Evolutionary conservation across 1,284 basidiomycete genomes (phyloP), one percentile per base, ranked within the genome.

Genomic region (Ustilago shanxiensis): DNA sequence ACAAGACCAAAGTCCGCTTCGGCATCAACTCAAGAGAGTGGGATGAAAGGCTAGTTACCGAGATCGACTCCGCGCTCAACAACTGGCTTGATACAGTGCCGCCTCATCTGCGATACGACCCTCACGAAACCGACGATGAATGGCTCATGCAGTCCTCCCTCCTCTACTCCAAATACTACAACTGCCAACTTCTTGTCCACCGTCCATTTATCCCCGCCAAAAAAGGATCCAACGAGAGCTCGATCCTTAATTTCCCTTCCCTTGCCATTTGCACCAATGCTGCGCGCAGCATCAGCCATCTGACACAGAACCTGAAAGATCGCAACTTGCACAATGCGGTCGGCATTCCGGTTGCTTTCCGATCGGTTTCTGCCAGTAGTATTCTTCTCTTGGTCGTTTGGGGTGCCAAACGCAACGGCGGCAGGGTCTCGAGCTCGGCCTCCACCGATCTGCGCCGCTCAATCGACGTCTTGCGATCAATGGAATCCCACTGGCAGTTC

Each of bases 231-330:
- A 64, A 49, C 31, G 64, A 71, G 20, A 68, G 28, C n/a, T 74
- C 80, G 13, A 72, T 72, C 39, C 72, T 82, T 63, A 83, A 80
- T 31, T 83, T 81, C 66, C 79, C 81, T 16, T 83, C 81, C 5
- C 72, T 83, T 18, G 82, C 82, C 57, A 83, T 83, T 45, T 79
- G 76, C 61, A 82, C 82, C 60, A 83, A 83, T 44, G 80, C 82
- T 3, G 77, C 82, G 3, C 69, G 81, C 26, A 80, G 76, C 56
- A 77, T 74, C 26, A 77, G 77, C 50, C 81, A 83, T 29, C 57
- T 83, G 18, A 51, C 77, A 24, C 54, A 65, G 57, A 75, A 68
- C 33, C 71, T 83, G 26, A 55, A 55, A 35, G 70, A 75, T 28
- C 72, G 79, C 24, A 45, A 66, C 6, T 44, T 83, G 28, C 61